Percentiles rank a stretch among this genome's conserved stretches.
These are phyloP conservation scores for Nakataea oryzae DNA, from an alignment of 2,329 filamentous ascomycete species.

Conservation along the genomic window DNA sequence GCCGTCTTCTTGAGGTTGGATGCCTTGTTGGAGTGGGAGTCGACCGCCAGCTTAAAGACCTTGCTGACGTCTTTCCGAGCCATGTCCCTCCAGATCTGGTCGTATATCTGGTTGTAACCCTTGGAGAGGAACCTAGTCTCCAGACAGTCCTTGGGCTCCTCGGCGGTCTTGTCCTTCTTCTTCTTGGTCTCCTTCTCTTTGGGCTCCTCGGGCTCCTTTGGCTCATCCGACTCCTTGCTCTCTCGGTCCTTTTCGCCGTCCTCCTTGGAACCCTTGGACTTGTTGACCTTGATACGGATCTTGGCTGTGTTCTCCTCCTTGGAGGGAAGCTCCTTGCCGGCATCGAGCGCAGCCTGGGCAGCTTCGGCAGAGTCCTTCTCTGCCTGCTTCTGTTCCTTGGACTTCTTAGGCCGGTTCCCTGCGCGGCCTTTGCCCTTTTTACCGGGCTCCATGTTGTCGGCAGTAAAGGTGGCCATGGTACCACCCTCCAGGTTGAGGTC, in stretches of 20 bases:
- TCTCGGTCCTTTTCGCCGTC: constrained; percentile 26
- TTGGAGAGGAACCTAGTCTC: constrained; percentile 71
- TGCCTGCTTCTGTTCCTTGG: constrained; percentile 75
- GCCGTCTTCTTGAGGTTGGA: constrained; percentile 98
- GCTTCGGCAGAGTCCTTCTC: constrained; percentile 76
- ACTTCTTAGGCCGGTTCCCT: constrained; percentile 74
- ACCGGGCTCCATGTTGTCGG: constrained; percentile 44
- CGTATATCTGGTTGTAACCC: constrained; percentile 92
- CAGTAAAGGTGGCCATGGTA: constrained; percentile 74
- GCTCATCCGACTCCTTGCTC: constrained; percentile 36
- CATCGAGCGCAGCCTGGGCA: constrained; percentile 74
- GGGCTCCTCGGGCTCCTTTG: constrained; percentile 27
- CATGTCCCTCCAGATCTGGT: constrained; percentile 93
- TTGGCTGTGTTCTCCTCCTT: constrained; percentile 43
- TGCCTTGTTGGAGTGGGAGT: constrained; percentile 75
- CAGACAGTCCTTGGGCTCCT: constrained; percentile 38
- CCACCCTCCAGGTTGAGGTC: constrained; percentile 78
- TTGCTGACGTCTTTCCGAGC: constrained; percentile 90
- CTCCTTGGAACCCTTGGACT: constrained; percentile 23
- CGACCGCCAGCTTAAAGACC: constrained; percentile 76
- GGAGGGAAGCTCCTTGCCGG: constrained; percentile 60
- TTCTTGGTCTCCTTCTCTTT: constrained; percentile 25
- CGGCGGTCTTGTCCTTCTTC: constrained; percentile 27
- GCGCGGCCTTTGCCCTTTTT: constrained; percentile 44
- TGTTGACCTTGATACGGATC: constrained; percentile 53